Evolutionary conservation across 495 filamentous ascomycete genomes (phyloP), one percentile per base, ranked within the genome.

Genomic region (Talaromyces ruber): DNA sequence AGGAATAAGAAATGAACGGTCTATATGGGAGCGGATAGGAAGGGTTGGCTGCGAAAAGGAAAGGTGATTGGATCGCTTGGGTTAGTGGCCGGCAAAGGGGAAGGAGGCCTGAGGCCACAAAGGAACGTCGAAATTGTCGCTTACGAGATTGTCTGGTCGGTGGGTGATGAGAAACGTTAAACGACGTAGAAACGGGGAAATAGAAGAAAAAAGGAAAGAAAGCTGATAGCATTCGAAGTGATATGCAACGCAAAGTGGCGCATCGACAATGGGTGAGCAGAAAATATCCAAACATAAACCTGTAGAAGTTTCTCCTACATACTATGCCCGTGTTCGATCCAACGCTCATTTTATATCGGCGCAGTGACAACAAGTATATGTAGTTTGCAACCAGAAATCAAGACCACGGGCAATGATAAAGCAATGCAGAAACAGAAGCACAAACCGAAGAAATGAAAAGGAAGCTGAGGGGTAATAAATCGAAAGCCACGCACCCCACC

Each of bases 11-110:
- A 66, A 66, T 62, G 63, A 64, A 37, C 70, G 64, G 52, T 7
- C 55, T 70, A 74, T 76, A 72, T 71, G 62, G 18, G 24, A 54
- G 47, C 3, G 1, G 6, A 18, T 3, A 22, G 37, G 58, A 45
- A 30, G 34, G 21, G 58, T 51, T 34, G 22, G 12, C 5, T 4
- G 0, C 26, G 7, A 24, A 11, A 14, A 16, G 24, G 51, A 28
- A 26, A 28, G 50, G 24, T 54, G 25, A 3, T 12, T 26, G 25
- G 24, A 52, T 21, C 64, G 56, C 63, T 66, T 67, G 68, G 34
- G 64, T 54, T 54, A 54, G 51, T 54, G 51, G 8, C 18, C 18
- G 47, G 18, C 21, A 18, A 58, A 26, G 52, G 61, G 60, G 54
- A 22, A 60, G 12, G 55, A 39, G 26, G 55, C 55, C 55, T 32